These are phyloP conservation scores for Centaurea solstitialis DNA, from an alignment of 129 eudicot species.

Conservation along the genomic window DNA sequence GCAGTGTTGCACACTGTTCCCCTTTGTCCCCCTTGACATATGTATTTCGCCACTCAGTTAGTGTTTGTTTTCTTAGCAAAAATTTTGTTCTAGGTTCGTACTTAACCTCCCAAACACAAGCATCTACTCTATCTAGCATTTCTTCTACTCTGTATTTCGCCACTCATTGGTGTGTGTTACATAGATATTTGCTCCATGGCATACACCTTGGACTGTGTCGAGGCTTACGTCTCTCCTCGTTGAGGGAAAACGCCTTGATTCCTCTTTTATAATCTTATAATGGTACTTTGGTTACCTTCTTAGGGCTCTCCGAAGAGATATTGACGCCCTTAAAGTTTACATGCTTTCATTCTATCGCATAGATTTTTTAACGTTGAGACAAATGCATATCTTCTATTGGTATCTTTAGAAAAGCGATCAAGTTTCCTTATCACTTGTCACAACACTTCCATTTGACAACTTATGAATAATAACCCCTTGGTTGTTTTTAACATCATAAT, in stretches of 20 bases:
- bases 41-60: not conserved
- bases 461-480: not conserved
- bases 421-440: not conserved
- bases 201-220: not conserved
- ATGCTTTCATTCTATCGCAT: not conserved
- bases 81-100: not conserved
- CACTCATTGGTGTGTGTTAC: too few species aligned
- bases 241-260: too few species aligned
- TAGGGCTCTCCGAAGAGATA: not conserved
- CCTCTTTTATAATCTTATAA: not conserved
- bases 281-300: not conserved
- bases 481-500: not conserved
- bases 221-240: not conserved
- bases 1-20: not conserved
- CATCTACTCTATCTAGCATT: not conserved
- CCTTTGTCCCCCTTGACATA: not conserved
- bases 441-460: not conserved
- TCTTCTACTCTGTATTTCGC: too few species aligned
- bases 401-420: not conserved
- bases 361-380: not conserved
- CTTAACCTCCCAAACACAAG: not conserved
- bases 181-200: too few species aligned
- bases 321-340: not conserved
- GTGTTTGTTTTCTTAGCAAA: not conserved
- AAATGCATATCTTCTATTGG: not conserved